A percentile compares a stretch with the other conserved stretches of the same genome.
Evolutionary conservation across 495 filamentous ascomycete genomes (phyloP).

Genomic region (Penicillium psychrofluorescens): DNA sequence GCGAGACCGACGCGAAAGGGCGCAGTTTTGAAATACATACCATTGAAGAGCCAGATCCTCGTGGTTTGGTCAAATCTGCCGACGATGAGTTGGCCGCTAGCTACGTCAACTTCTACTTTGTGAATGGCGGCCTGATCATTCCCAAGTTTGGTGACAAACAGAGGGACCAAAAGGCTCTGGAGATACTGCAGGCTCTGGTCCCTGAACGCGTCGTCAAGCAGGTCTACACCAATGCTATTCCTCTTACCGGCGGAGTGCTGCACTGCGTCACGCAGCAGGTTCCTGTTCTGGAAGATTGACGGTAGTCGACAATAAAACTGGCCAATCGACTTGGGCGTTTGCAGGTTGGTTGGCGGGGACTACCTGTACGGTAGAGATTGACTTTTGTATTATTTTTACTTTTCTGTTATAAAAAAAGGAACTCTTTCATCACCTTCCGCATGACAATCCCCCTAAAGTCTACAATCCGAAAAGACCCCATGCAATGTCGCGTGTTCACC

Average conservation of each 20-base stretch:
- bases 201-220: constrained; percentile 15
- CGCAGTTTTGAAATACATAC: constrained; percentile 14
- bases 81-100: constrained; percentile 14
- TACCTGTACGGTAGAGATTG: too few relatives aligned
- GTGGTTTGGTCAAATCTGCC: constrained; percentile 5
- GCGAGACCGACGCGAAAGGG: constrained; percentile 17
- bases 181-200: constrained; percentile 10
- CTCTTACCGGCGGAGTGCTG: constrained; percentile 19
- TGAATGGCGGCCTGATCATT: constrained; percentile 19
- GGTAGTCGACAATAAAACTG: neutral
- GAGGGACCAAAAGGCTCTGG: constrained; percentile 11
- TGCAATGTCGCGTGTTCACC: too few relatives aligned
- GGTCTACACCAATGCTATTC: constrained; percentile 17
- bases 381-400: too few relatives aligned
- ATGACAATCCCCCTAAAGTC: too few relatives aligned
- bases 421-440: too few relatives aligned
- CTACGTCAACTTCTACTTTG: constrained; percentile 24
- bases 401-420: too few relatives aligned
- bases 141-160: constrained; percentile 17
- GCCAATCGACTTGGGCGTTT: too few relatives aligned
- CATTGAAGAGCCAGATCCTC: constrained; percentile 14
- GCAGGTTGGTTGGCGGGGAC: too few relatives aligned
- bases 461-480: too few relatives aligned
- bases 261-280: constrained; percentile 24
- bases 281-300: neutral